Evolutionary conservation across 192 early-diverging fungal species (phyloP).

Genomic region (Podila verticillata): DNA sequence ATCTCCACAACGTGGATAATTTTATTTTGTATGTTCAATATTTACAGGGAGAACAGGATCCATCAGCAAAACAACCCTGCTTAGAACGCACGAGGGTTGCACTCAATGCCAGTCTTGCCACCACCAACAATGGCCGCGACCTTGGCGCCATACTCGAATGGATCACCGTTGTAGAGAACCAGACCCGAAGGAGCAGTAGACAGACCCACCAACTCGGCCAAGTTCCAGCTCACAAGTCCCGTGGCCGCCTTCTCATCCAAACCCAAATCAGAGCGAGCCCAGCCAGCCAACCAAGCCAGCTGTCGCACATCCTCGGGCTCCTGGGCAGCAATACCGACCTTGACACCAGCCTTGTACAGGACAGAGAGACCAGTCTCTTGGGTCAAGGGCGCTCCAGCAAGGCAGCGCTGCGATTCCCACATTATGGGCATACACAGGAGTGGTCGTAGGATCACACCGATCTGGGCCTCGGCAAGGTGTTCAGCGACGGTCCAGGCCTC

Average conservation of each 20-base stretch:
- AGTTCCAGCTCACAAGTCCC: conserved; percentile 71
- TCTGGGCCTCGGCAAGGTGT: conserved; percentile 56
- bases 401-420: conserved; percentile 67
- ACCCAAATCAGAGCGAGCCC: conserved; percentile 53
- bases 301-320: conserved; percentile 60
- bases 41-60: no score
- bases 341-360: conserved; percentile 65
- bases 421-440: conserved; percentile 66
- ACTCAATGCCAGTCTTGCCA: conserved; percentile 17
- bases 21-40: no score
- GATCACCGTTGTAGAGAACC: conserved; percentile 67
- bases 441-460: conserved; percentile 70
- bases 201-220: conserved; percentile 69
- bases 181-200: conserved; percentile 31
- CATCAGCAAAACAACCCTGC: no score
- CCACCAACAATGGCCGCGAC: conserved; percentile 69
- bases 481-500: conserved; percentile 71
- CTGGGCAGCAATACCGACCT: conserved; percentile 58
- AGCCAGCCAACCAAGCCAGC: conserved; percentile 80
- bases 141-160: conserved; percentile 64
- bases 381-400: conserved; percentile 59
- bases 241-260: conserved; percentile 64
- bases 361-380: conserved; percentile 59
- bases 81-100: conserved; percentile 24
- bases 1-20: no score